Evolutionary conservation across 2,329 filamentous ascomycete genomes (phyloP), one percentile per base, ranked within the genome.

Genomic region (Atkinsonella hypoxylon): DNA sequence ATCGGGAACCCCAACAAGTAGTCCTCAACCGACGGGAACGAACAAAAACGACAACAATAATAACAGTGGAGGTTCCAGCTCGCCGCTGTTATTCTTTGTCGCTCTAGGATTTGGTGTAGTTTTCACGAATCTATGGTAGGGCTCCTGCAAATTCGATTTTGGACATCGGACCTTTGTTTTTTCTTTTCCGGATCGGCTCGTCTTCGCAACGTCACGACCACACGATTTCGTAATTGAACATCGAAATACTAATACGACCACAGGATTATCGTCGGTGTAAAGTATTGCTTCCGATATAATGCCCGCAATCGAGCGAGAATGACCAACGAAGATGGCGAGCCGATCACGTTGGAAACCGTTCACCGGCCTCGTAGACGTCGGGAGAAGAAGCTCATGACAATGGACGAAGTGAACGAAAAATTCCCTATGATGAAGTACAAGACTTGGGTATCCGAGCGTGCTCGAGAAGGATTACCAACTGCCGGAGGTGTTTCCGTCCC

Each of bases 231-330:
- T 13, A 4, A 4, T 11, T 18, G 6, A 8, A 13, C 12, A 11
- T 12, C 30, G 12, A 31, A 22, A 22, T 52, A 26, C 38, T 46
- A 20, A 54, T 53, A 31, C 58, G 67, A 58, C 66, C 57, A 49
- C 61, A 98, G 93, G 93, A 98, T 98, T 62, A 98, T 98, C 60
- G 93, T 98, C 54, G 93, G 93, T 59, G 93, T 98, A 54, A 98
- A 98, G 72, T 98, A 98, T 69, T 98, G 93, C 71, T 98, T 98
- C 70, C 81, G 93, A 60, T 97, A 98, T 68, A 97, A 97, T 68
- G 90, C 93, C 59, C 85, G 93, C 53, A 94, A 94, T 64, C 85
- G 93, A 48, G 82, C 84, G 54, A 72, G 89, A 61, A 82, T 88
- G 72, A 78, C 70, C 72, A 87, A 74, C 57, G 87, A 89, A 60